Conservation (phyloP, 2,329 filamentous ascomycete species). For the Cladosporium austrohemisphaericum region DNA sequence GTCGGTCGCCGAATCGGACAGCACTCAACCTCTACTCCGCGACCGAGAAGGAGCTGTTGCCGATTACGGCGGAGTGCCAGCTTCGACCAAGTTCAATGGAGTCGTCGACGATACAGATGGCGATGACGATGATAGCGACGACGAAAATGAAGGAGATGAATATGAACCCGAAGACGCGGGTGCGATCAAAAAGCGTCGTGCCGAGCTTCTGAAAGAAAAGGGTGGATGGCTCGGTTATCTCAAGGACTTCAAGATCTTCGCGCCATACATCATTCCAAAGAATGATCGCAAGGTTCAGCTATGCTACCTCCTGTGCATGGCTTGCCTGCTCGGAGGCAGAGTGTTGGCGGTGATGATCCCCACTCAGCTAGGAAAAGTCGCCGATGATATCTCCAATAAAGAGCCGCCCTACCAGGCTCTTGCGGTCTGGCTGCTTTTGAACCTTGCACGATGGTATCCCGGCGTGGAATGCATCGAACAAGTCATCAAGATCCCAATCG, state of each 20-base stretch:
- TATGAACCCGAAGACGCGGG: slow-evolving; percentile 53
- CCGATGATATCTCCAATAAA: slow-evolving; percentile 59
- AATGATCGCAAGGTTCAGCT: slow-evolving; percentile 64
- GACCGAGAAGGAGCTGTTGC: background rate
- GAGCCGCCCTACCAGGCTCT: slow-evolving; percentile 53
- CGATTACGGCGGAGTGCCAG: slow-evolving; percentile 1
- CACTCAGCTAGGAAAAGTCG: slow-evolving; percentile 75
- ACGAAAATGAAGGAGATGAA: slow-evolving; percentile 44
- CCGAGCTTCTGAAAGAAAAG: slow-evolving; percentile 66
- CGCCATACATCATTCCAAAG: slow-evolving; percentile 75
- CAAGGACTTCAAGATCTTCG: slow-evolving; percentile 69
- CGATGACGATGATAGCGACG: slow-evolving; percentile 22
- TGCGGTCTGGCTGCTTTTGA: slow-evolving; percentile 47
- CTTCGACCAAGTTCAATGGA: background rate
- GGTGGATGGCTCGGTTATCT: slow-evolving; percentile 75
- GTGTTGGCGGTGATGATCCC: slow-evolving; percentile 73
- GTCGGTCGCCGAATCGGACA: background rate
- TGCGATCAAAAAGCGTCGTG: slow-evolving; percentile 41
- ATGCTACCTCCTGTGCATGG: slow-evolving; percentile 61
- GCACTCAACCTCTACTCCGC: background rate
- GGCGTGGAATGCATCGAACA: slow-evolving; percentile 50
- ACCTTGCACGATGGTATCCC: slow-evolving; percentile 49
- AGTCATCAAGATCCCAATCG: slow-evolving; percentile 51
- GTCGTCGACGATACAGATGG: background rate
- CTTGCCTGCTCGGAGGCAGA: slow-evolving; percentile 68